Conservation (phyloP, 1,139 yeast genomes). For the Geotrichum citri-aurantii region DNA sequence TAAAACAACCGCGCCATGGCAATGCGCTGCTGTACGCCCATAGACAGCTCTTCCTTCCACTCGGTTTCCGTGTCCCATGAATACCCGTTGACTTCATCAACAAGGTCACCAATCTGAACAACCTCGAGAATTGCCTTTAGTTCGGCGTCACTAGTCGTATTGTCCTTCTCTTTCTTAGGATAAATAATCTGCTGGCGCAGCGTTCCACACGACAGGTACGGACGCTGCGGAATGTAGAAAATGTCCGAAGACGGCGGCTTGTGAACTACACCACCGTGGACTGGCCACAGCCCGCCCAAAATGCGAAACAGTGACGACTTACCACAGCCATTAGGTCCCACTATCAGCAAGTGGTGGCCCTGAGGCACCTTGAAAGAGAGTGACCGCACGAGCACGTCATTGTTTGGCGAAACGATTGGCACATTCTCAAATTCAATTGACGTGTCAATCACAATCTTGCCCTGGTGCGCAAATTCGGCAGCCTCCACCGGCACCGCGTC, state of each 20-base stretch:
- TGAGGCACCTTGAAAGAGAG: conserved; percentile 66
- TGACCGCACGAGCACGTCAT: conserved; percentile 63
- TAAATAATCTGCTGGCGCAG: conserved; percentile 84
- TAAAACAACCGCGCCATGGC: conserved; percentile 92
- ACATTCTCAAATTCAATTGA: conserved; percentile 67
- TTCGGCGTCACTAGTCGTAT: conserved; percentile 55
- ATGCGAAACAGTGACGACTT: conserved; percentile 86
- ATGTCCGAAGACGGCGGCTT: conserved; percentile 66
- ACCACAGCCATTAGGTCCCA: conserved; percentile 96
- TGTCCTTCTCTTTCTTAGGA: conserved; percentile 66
- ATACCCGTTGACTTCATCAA: conserved; percentile 7
- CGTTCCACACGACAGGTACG: conserved; percentile 71
- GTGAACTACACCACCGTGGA: conserved; percentile 51
- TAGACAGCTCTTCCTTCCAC: conserved; percentile 85
- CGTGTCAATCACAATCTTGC: conserved; percentile 44
- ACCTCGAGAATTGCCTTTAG: conserved; percentile 54
- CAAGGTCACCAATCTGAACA: conserved; percentile 34
- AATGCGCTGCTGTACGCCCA: conserved; percentile 88
- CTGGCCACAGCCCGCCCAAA: conserved; percentile 92
- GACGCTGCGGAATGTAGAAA: conserved; percentile 88
- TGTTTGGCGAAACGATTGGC: conserved; percentile 77
- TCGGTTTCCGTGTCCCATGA: conserved; percentile 60
- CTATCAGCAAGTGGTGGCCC: conserved; percentile 82
- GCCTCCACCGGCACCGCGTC: conserved; percentile 8
- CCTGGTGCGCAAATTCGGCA: conserved; percentile 20